Evolutionary conservation across 352 stramenopile genomes (phyloP), one percentile per base, ranked within the genome.

Genomic region (Globisporangium viniferum): DNA sequence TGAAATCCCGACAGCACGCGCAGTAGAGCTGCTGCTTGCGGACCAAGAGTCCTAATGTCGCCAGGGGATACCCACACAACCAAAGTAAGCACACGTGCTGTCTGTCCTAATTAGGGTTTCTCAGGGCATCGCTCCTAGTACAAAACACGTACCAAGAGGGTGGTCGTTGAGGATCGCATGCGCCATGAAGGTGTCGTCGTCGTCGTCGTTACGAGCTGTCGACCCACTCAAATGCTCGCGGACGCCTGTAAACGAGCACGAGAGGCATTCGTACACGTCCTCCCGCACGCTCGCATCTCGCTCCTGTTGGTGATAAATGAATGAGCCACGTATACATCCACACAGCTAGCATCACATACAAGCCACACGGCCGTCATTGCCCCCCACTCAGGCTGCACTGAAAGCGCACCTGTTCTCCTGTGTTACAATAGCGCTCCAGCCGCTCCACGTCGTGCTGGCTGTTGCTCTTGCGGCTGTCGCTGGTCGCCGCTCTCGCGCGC

Each of bases 101-200:
- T n/a, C 14, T 5, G 39, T 18, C 39, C 39, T 15, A 57, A 20
- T 5, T 18, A 33, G 10, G 49, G 8, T 15, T 6, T 8, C 49
- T 22, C 29, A 57, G n/a, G 10, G 6, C 29, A 57, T 6, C 9
- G n/a, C 3, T n/a, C 15, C 2, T 48, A n/a, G 41, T 39, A 53
- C 27, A 0, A 56, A 8, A 27, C 2, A 72, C 64, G 7, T 67
- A 91, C 82, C 82, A n/a, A 89, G 76, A 27, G 65, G 67, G 58
- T 93, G 85, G 57, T 86, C 81, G n/a, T 78, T 58, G 5, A 86
- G 63, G 31, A 93, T 86, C 48, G 82, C 67, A 39, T 93, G 85
- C 10, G 71, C 78, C 81, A 90, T 87, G 68, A 92, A 92, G 8
- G n/a, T 20, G 22, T 55, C 58, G 27, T 57, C 20, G 46, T 74